Conservation (phyloP, 306 rosid species). For the Styphnolobium japonicum region DNA sequence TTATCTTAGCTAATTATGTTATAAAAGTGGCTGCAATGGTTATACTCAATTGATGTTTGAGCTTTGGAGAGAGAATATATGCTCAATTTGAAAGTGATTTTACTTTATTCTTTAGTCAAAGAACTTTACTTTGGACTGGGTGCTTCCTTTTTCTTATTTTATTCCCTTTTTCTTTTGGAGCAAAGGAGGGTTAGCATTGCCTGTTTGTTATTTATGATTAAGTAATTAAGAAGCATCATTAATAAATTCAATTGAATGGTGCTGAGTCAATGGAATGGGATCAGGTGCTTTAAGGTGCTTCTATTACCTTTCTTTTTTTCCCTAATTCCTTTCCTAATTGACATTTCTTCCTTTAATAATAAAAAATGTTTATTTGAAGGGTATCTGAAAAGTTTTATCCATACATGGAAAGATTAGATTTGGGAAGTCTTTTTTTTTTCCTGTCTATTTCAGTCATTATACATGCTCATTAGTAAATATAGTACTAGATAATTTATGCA, state of each 20-base stretch:
- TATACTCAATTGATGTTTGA: conserved; percentile 3
- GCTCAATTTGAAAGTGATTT: conserved; percentile 3
- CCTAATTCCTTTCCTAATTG: background rate
- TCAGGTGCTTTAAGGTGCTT: conserved; percentile 13
- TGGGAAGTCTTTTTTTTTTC: background rate
- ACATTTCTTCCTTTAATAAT: background rate
- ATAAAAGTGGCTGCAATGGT: background rate
- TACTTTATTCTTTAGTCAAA: conserved; percentile 4
- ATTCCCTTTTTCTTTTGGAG: conserved; percentile 21
- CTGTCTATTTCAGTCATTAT: conserved; percentile 1
- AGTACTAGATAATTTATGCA: background rate
- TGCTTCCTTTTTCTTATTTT: background rate
- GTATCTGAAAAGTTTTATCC: background rate
- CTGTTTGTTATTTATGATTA: background rate
- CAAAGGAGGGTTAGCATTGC: conserved; percentile 18
- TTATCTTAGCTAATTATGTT: background rate
- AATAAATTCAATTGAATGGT: conserved; percentile 28
- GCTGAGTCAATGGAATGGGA: conserved; percentile 14
- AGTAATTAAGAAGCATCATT: conserved; percentile 15
- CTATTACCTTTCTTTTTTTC: background rate
- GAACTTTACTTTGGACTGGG: background rate
- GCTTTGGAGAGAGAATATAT: conserved; percentile 20
- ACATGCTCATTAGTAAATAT: background rate
- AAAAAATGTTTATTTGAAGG: background rate
- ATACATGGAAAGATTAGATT: conserved; percentile 5